These are phyloP conservation scores for Saturnispora hagleri DNA, from an alignment of 805 yeast genomes.

Conservation along the genomic window DNA sequence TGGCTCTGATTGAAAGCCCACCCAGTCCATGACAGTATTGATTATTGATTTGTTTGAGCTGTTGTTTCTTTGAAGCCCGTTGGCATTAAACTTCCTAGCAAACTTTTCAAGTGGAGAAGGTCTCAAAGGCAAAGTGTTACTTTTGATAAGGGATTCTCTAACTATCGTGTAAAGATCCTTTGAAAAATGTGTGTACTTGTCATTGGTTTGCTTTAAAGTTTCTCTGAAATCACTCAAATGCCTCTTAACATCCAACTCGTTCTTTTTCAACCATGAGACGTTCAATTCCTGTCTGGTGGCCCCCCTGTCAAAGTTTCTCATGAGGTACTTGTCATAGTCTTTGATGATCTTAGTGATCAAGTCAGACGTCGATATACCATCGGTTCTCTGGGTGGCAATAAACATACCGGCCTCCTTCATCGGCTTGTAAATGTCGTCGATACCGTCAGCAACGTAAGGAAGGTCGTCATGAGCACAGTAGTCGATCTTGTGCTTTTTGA, in stretches of 20 bases:
- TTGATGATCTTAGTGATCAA: constrained; percentile 90
- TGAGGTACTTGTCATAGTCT: constrained; percentile 91
- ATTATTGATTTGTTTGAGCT: constrained; percentile 21
- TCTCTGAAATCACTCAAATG: constrained; percentile 82
- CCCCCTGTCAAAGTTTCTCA: constrained; percentile 96
- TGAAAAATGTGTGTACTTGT: constrained; percentile 59
- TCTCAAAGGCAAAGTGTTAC: constrained; percentile 8
- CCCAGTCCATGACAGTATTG: constrained; percentile 30
- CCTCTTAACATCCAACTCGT: constrained; percentile 87
- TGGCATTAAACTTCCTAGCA: constrained; percentile 55
- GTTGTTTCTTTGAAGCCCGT: constrained; percentile 27
- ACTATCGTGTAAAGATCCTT: constrained; percentile 80
- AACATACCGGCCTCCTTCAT: constrained; percentile 87
- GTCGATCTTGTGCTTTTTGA: constrained; percentile 74
- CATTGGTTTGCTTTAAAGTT: constrained; percentile 71
- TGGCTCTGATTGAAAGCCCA: constrained; percentile 24
- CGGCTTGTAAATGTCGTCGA: constrained; percentile 88
- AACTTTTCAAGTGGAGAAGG: constrained; percentile 58
- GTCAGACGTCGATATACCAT: constrained; percentile 92
- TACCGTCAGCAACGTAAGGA: constrained; percentile 85
- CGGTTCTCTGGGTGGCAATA: constrained; percentile 90
- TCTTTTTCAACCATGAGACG: constrained; percentile 95
- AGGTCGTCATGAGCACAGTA: constrained; percentile 97
- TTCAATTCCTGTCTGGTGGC: constrained; percentile 94
- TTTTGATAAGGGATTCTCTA: constrained; percentile 47